phyloP scores from a whole-genome alignment of 108 stramenopile genomes.

The Nitzschia putrida region DNA sequence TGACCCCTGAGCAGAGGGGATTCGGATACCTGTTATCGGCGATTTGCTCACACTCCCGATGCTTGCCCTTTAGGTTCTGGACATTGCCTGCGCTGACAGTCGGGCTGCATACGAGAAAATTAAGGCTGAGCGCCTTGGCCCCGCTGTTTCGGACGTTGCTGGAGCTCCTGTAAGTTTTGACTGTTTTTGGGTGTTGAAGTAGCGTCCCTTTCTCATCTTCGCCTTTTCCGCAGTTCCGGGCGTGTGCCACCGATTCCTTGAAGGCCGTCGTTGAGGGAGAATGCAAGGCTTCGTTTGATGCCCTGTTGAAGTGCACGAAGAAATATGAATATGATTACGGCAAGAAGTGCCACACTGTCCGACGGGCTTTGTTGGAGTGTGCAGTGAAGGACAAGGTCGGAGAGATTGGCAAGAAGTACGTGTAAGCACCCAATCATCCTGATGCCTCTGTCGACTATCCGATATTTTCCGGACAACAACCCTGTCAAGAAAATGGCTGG shows the following conservation, averaged over 20 bases:
- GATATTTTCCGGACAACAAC: conserved; percentile 6
- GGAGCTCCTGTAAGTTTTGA: conserved; percentile 32
- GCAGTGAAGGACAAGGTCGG: conserved; percentile 45
- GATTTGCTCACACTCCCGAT: neutral
- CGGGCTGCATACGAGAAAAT: conserved; percentile 33
- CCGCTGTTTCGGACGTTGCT: conserved; percentile 35
- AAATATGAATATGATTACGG: conserved; percentile 41
- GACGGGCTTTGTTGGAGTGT: conserved; percentile 29
- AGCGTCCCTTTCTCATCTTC: neutral
- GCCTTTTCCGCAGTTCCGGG: conserved; percentile 30
- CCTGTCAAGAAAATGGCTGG: neutral
- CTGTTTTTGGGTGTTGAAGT: neutral
- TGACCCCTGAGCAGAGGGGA: neutral
- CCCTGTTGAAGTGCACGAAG: conserved; percentile 27
- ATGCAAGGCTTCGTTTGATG: conserved; percentile 27
- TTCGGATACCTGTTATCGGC: neutral
- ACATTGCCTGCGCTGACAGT: conserved; percentile 35
- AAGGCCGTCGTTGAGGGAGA: conserved; percentile 21
- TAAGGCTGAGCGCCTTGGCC: conserved; percentile 25
- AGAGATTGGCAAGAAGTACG: conserved; percentile 38
- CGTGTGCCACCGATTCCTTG: conserved; percentile 31
- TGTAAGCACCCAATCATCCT: conserved; percentile 4
- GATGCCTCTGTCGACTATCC: neutral
- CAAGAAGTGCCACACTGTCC: conserved; percentile 32
- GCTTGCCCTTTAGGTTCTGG: conserved; percentile 25